Evolutionary conservation across 2,329 filamentous ascomycete genomes (phyloP).

Genomic region (Blastomyces parvus): DNA sequence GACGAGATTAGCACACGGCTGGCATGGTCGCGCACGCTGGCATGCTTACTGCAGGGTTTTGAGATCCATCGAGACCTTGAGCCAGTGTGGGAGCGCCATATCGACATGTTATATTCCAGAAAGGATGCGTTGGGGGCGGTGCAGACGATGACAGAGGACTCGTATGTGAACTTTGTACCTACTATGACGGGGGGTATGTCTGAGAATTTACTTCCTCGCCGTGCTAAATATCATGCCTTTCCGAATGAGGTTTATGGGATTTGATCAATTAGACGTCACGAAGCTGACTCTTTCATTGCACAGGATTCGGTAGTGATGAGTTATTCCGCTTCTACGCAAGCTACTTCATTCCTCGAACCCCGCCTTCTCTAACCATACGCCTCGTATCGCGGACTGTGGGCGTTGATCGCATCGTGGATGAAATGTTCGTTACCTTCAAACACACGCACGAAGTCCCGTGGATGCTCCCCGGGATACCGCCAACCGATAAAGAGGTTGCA

Average conservation of each 20-base stretch:
- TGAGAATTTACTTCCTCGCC: constrained; percentile 17
- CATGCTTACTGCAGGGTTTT: constrained; percentile 52
- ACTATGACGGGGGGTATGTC: constrained; percentile 31
- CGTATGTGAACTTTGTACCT: constrained; percentile 24
- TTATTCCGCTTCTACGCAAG: constrained; percentile 46
- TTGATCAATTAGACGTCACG: background rate
- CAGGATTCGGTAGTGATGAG: constrained; percentile 34
- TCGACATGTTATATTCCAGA: constrained; percentile 15
- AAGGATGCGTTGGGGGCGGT: constrained; percentile 31
- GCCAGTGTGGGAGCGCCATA: constrained; percentile 24
- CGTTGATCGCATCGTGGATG: constrained; percentile 51
- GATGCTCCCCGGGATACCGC: constrained; percentile 50
- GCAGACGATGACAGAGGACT: constrained; percentile 19
- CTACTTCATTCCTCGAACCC: constrained; percentile 46
- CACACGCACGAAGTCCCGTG: constrained; percentile 49
- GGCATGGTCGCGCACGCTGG: constrained; percentile 59
- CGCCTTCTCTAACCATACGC: constrained; percentile 43
- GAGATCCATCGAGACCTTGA: constrained; percentile 27
- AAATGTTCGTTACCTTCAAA: constrained; percentile 48
- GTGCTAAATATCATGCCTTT: background rate
- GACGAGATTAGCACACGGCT: constrained; percentile 54
- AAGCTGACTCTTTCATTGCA: constrained; percentile 9
- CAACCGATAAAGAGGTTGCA: constrained; percentile 49
- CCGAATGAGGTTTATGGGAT: no score
- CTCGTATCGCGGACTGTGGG: constrained; percentile 51